Evolutionary conservation across 2,329 filamentous ascomycete genomes (phyloP), one percentile per base, ranked within the genome.

Genomic region (Colletotrichum caudatum): DNA sequence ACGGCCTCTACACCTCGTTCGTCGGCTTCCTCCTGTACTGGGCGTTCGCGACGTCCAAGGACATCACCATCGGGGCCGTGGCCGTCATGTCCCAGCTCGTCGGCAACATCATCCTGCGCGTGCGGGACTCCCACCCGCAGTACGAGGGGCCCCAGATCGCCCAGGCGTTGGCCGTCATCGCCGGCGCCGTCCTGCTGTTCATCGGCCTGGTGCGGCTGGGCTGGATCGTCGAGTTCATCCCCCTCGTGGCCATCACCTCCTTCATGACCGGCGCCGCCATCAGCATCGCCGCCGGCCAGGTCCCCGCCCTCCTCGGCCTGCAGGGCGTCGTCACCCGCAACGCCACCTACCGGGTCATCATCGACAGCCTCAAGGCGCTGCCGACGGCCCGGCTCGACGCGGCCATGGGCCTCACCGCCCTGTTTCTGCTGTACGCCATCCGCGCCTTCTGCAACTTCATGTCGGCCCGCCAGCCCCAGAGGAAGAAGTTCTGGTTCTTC

Each of bases 1-100:
- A 89, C 76, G 93, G 93, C 46, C 84, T 95, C 0, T 95, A 95
- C 81, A 93, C 93, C 0, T 94, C 93, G 0, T 95, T 95, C 77
- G 92, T 94, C 80, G 93, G 93, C 61, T 92, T 93, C 41, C 82
- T 94, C 64, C 85, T 94, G 64, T 95, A 95, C 82, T 95, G 93
- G 92, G 88, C 94, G 69, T 95, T 95, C 78, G 93, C 92, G 46
- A 95, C 93, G 0, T 95, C 93, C 9, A 95, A 94, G 77, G 93
- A 95, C 79, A 94, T 95, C 78, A 94, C 93, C 12, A 94, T 95
- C 69, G 93, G 93, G 35, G 73, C 73, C 41, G 73, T 74, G 26
- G 85, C 86, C 18, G 83, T 87, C 48, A 85, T 85, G 64, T 87
- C 86, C 8, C 82, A 85, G 29, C 82, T 87, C 7, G 84, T 86